Base-by-base conservation (phyloP, 495 filamentous ascomycete genomes). In the Lasiosphaeria ovina region DNA sequence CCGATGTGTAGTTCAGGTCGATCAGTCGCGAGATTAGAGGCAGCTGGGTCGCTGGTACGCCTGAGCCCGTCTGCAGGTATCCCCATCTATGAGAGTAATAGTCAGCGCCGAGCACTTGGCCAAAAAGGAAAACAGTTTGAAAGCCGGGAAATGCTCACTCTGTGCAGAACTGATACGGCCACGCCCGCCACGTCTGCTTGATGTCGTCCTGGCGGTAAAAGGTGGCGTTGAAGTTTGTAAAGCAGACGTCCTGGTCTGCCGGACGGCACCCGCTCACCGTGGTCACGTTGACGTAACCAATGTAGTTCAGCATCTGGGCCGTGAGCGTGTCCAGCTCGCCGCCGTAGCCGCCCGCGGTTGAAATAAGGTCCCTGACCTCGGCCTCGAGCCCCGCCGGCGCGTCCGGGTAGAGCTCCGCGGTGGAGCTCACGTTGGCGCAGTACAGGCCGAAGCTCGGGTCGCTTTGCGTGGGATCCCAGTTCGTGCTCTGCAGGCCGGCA, bases 381-480 rank as follows among this genome's bases (percentile, higher is more conserved):
- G 70, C 57, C 17, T 67, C 67, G 9, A 79, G 66, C 12, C 49
- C 58, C 34, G 73, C 69, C 3, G 75, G 79, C 3, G 65, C 63
- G 31, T 7, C 34, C 2, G 79, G 75, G 63, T 83, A 85, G 9
- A 87, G 65, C 7, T 81, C 68, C 8, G 69, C 55, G 4, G 68
- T 51, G 14, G 76, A 68, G 16, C 80, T 84, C 61, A 91, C 74
- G 56, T 83, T 85, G 40, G 67, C 70, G 67, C 87, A 91, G 66
- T 84, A 91, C 14, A 79, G 17, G 54, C 75, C 76, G 67, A 89
- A 89, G 3, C 63, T 56, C 7, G 79, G 74, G 45, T 70, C 70
- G 65, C 83, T 85, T 56, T 83, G 61, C 1, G 72, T 76, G 0
- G 87, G 87, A 66, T 91, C 88, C 89, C 89, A 92, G 67, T 89